Evolutionary conservation across 2,329 filamentous ascomycete species (phyloP).

Genomic region (Dothistroma pini): DNA sequence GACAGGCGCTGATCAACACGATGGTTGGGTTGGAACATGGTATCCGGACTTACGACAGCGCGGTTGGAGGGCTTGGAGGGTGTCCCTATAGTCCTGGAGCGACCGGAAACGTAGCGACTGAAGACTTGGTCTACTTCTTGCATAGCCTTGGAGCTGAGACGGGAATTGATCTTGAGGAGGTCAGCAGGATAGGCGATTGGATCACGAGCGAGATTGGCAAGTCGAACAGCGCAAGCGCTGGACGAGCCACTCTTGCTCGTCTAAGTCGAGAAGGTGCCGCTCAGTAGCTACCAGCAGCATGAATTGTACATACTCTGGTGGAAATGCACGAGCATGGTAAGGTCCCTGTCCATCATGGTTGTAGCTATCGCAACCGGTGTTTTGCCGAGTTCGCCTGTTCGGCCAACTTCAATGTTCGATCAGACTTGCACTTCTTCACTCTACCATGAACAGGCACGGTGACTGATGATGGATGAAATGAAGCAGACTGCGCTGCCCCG

Average conservation of each 20-base stretch:
- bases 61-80: conserved; percentile 75
- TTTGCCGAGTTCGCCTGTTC: neutral
- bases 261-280: conserved; percentile 18
- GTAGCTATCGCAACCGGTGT: neutral
- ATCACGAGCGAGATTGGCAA: conserved; percentile 63
- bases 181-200: conserved; percentile 69
- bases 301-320: neutral
- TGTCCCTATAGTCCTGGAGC: conserved; percentile 84
- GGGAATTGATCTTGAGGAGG: conserved; percentile 64
- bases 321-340: neutral
- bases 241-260: conserved; percentile 51
- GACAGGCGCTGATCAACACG: conserved; percentile 78
- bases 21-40: conserved; percentile 74
- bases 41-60: conserved; percentile 73
- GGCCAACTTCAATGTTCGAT: neutral
- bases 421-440: neutral
- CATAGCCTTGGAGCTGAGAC: conserved; percentile 71
- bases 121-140: conserved; percentile 74
- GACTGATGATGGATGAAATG: neutral
- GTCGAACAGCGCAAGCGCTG: conserved; percentile 63
- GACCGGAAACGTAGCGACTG: conserved; percentile 80
- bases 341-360: neutral
- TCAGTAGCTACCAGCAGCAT: neutral
- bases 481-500: neutral
- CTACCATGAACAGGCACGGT: neutral